Evolutionary conservation across 495 filamentous ascomycete species (phyloP).

Genomic region (Podospora pseudopauciseta): DNA sequence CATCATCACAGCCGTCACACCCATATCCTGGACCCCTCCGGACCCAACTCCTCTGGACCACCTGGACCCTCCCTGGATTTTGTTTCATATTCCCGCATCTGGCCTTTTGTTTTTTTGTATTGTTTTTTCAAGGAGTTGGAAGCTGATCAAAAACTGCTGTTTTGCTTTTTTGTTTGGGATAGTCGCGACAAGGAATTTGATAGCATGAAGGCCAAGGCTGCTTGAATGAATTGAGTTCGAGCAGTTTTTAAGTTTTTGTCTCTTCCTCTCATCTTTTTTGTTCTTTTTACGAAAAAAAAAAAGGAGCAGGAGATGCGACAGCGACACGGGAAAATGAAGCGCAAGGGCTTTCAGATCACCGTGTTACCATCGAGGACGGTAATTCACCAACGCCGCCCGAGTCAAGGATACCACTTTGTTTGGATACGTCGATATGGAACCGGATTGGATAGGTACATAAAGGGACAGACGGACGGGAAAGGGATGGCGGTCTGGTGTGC

Average conservation of each 20-base stretch:
- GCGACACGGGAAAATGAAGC: too few relatives aligned
- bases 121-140: not conserved
- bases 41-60: not conserved
- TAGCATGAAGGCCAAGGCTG: slow-evolving; percentile 22
- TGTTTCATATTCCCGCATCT: not conserved
- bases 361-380: too few relatives aligned
- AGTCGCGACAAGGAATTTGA: slow-evolving; percentile 15
- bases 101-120: not conserved
- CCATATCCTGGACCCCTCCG: not conserved
- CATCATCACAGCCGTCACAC: not conserved
- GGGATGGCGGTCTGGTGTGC: not conserved
- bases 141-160: slow-evolving; percentile 15
- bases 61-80: not conserved
- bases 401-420: too few relatives aligned
- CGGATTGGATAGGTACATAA: too few relatives aligned
- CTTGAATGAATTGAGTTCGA: not conserved
- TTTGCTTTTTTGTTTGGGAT: slow-evolving; percentile 5
- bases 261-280: not conserved
- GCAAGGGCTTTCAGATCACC: too few relatives aligned
- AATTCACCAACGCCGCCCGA: too few relatives aligned
- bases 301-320: not conserved
- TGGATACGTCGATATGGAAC: too few relatives aligned
- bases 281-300: not conserved
- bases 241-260: not conserved
- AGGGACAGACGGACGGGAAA: too few relatives aligned